A percentile compares a stretch with the other conserved stretches of the same genome.
phyloP scores from a whole-genome alignment of 2,329 filamentous ascomycete species.

The Tolypocladium tundrense region DNA sequence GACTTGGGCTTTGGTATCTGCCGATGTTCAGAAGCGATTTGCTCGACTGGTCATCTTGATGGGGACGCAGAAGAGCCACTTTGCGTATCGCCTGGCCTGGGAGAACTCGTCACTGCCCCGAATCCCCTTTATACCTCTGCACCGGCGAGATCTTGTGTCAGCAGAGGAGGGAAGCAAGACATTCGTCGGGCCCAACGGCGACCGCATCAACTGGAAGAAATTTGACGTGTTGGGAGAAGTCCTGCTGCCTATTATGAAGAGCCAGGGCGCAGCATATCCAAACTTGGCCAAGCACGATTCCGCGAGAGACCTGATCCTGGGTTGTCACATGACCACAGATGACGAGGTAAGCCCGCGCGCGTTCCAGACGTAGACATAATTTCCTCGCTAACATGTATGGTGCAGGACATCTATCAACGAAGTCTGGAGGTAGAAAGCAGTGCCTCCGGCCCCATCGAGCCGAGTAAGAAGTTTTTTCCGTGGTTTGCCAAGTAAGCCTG shows the following conservation, averaged over 20 bases:
- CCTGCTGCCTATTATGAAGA: slow-evolving; percentile 80
- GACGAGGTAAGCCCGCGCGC: slow-evolving; percentile 62
- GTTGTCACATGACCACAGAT: slow-evolving; percentile 71
- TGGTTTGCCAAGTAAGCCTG: slow-evolving; percentile 46
- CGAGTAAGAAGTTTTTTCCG: slow-evolving; percentile 53
- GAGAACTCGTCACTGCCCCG: slow-evolving; percentile 84
- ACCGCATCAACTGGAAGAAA: slow-evolving; percentile 93
- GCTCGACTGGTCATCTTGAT: slow-evolving; percentile 84
- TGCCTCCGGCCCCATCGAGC: slow-evolving; percentile 33
- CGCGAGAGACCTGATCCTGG: slow-evolving; percentile 65
- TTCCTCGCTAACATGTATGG: neutral
- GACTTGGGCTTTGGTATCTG: slow-evolving; percentile 66
- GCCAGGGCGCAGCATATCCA: slow-evolving; percentile 74
- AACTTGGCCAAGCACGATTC: slow-evolving; percentile 60
- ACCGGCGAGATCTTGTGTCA: slow-evolving; percentile 79
- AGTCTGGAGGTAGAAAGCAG: slow-evolving; percentile 48
- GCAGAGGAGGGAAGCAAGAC: slow-evolving; percentile 90
- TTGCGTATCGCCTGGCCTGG: slow-evolving; percentile 94
- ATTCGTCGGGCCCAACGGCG: slow-evolving; percentile 62
- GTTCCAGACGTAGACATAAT: neutral
- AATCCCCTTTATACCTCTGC: slow-evolving; percentile 88
- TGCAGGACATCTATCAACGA: slow-evolving; percentile 54
- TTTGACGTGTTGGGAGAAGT: slow-evolving; percentile 95
- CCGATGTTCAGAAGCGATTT: slow-evolving; percentile 69
- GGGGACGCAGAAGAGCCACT: slow-evolving; percentile 85